These are phyloP conservation scores for Ustilago loliicola DNA, from an alignment of 1,284 basidiomycete genomes.

Conservation along the genomic window DNA sequence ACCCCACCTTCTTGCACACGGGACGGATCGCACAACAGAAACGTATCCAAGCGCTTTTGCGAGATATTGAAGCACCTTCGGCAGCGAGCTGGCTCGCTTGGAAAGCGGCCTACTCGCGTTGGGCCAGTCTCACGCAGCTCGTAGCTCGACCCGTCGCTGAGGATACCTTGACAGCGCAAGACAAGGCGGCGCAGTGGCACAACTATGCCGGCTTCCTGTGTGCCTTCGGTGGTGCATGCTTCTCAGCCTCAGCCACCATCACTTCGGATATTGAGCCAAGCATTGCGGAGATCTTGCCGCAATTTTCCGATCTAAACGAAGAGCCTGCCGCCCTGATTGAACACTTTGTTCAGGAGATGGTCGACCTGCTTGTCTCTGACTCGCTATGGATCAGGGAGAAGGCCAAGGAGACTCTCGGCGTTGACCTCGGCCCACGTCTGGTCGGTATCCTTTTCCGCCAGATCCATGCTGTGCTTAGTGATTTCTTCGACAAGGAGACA, in stretches of 20 bases:
- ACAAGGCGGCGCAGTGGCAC: slow-evolving; percentile 78
- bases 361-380: slow-evolving; percentile 66
- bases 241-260: slow-evolving; percentile 28
- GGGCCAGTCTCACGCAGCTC: slow-evolving; percentile 73
- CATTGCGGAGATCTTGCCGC: slow-evolving; percentile 35
- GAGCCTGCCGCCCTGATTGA: slow-evolving; percentile 54
- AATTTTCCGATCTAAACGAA: slow-evolving; percentile 32
- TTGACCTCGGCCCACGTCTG: slow-evolving; percentile 57
- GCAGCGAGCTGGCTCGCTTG: slow-evolving; percentile 81
- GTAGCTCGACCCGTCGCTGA: slow-evolving; percentile 74
- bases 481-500: slow-evolving; percentile 66
- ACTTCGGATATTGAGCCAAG: slow-evolving; percentile 27
- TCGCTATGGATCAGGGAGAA: slow-evolving; percentile 68
- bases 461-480: slow-evolving; percentile 64
- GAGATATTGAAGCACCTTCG: slow-evolving; percentile 77
- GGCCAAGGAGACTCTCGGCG: slow-evolving; percentile 65
- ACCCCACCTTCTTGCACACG: slow-evolving; percentile 48
- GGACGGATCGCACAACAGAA: slow-evolving; percentile 84
- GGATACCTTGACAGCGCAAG: slow-evolving; percentile 72
- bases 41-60: slow-evolving; percentile 80
- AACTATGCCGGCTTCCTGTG: slow-evolving; percentile 86
- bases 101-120: slow-evolving; percentile 83
- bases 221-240: slow-evolving; percentile 79
- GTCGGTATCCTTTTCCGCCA: slow-evolving; percentile 64
- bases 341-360: slow-evolving; percentile 65